Percentiles rank a stretch among this genome's conserved stretches.
phyloP scores from a whole-genome alignment of 768 basidiomycete genomes.

The Podaxis sp. region DNA sequence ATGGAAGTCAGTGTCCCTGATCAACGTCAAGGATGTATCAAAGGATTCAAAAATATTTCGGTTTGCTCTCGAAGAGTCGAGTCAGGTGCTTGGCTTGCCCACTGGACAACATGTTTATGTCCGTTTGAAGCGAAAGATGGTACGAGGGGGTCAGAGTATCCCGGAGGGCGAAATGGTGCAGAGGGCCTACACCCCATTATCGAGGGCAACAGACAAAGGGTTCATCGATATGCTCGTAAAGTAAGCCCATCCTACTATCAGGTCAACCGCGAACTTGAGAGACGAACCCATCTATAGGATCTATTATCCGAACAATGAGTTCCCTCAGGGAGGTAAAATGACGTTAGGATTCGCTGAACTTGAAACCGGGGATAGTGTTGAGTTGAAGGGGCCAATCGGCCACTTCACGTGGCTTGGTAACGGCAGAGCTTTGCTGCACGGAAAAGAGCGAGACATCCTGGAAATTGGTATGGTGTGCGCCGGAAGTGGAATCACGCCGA shows the following conservation, averaged over 20 bases:
- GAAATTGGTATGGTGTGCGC: slow-evolving; percentile 57
- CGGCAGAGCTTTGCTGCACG: slow-evolving; percentile 37
- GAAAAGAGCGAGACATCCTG: slow-evolving; percentile 30
- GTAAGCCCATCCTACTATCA: slow-evolving; percentile 24
- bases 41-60: slow-evolving; percentile 51
- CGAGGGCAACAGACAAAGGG: slow-evolving; percentile 38
- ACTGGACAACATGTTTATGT: slow-evolving; percentile 63
- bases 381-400: slow-evolving; percentile 62
- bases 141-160: slow-evolving; percentile 13
- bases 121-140: slow-evolving; percentile 39
- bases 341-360: slow-evolving; percentile 46
- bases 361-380: slow-evolving; percentile 45
- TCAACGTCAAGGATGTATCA: slow-evolving; percentile 37
- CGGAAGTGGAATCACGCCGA: slow-evolving; percentile 61
- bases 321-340: slow-evolving; percentile 52
- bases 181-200: slow-evolving; percentile 63
- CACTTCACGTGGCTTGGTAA: slow-evolving; percentile 52
- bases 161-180: slow-evolving; percentile 43
- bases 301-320: slow-evolving; percentile 38
- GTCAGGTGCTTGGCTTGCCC: slow-evolving; percentile 51
- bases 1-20: slow-evolving; percentile 50
- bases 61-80: slow-evolving; percentile 40
- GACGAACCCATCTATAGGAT: slow-evolving; percentile 28
- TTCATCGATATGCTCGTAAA: slow-evolving; percentile 57
- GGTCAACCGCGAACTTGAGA: background rate